A percentile compares a stretch with the other conserved stretches of the same genome.
phyloP scores from a whole-genome alignment of 164 flowering plant genomes.

The Stephania cephalantha region DNA sequence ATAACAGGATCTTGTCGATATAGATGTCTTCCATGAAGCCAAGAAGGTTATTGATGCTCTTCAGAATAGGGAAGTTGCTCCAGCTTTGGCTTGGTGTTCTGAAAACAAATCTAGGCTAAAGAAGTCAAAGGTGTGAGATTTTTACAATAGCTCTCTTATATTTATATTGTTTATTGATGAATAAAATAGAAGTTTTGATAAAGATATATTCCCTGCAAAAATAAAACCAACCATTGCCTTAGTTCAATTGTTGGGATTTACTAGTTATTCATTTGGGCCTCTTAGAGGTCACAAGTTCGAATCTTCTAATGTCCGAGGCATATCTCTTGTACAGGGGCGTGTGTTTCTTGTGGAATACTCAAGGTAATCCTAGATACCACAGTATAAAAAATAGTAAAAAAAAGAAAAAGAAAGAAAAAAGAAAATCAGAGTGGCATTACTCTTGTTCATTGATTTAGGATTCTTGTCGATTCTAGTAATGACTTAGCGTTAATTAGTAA shows the following conservation, averaged over 20 bases:
- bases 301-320: too few relatives aligned
- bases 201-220: neutral
- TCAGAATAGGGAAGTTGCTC: constrained; percentile 73
- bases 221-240: neutral
- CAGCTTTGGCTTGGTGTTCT: constrained; percentile 94
- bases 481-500: neutral
- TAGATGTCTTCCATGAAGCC: constrained; percentile 90
- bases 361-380: too few relatives aligned
- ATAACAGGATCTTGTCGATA: constrained; percentile 86
- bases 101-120: constrained; percentile 88
- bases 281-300: too few relatives aligned
- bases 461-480: neutral
- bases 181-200: neutral
- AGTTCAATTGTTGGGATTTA: too few relatives aligned
- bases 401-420: neutral
- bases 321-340: too few relatives aligned
- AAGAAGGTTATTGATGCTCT: constrained; percentile 87
- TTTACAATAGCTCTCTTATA: neutral
- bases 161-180: neutral
- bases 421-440: neutral
- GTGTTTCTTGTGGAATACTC: too few relatives aligned
- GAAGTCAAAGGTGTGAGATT: constrained; percentile 69
- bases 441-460: neutral
- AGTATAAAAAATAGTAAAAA: neutral
- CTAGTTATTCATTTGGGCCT: too few relatives aligned